Evolutionary conservation across 2,329 filamentous ascomycete species (phyloP).

Genomic region (Paracamarosporium sp.): DNA sequence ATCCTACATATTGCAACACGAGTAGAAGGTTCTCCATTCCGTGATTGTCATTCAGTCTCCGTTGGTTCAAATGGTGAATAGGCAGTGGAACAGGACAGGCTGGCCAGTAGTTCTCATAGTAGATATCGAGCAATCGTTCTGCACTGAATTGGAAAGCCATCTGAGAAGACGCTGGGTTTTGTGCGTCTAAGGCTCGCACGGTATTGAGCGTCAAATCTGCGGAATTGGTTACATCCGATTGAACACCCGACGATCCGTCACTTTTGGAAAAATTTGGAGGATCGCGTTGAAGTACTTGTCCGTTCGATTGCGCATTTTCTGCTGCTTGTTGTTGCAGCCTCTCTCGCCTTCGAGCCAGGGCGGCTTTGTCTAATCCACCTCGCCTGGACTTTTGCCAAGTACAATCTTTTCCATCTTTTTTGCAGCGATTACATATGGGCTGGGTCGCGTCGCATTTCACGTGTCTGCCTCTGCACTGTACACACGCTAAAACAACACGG

Average conservation of each 20-base stretch:
- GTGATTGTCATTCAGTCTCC: conserved; percentile 23
- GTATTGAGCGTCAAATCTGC: conserved; percentile 5
- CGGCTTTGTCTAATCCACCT: conserved; percentile 42
- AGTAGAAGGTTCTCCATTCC: conserved; percentile 29
- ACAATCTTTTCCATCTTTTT: conserved; percentile 41
- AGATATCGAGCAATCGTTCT: conserved; percentile 38
- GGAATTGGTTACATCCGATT: background rate
- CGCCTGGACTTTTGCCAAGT: conserved; percentile 40
- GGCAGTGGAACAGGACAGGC: conserved; percentile 63
- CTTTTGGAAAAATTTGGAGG: background rate
- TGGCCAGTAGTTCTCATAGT: conserved; percentile 57
- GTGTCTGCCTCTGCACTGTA: conserved; percentile 41
- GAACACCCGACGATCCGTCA: background rate
- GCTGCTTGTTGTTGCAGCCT: conserved; percentile 33
- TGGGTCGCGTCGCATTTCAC: conserved; percentile 44
- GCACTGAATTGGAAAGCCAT: conserved; percentile 32
- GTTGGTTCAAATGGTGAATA: conserved; percentile 43
- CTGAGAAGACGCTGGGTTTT: conserved; percentile 8
- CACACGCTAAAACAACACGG: conserved; percentile 39
- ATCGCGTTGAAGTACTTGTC: background rate
- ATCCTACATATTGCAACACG: conserved; percentile 40
- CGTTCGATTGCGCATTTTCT: conserved; percentile 17
- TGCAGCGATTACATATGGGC: conserved; percentile 39
- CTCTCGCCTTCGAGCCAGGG: conserved; percentile 34
- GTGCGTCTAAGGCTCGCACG: conserved; percentile 11